Conservation (phyloP, 2,329 filamentous ascomycete species). For the Alternaria solani region DNA sequence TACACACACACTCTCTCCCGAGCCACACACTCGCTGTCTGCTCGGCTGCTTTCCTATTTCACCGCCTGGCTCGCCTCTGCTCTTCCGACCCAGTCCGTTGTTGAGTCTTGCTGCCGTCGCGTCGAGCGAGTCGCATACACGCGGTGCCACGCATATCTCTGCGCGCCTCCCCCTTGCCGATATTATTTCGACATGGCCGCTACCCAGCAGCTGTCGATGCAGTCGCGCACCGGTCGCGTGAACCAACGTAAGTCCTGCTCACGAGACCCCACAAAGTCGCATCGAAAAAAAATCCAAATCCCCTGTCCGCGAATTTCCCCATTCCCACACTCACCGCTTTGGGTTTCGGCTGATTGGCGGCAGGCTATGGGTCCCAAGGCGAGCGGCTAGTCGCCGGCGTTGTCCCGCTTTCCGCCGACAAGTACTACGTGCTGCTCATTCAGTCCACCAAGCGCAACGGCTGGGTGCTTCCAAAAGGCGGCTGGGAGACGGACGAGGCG, state of each 20-base stretch:
- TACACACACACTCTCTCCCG: background rate
- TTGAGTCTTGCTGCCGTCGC: constrained; percentile 11
- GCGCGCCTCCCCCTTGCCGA: no score
- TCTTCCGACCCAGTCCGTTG: constrained; percentile 24
- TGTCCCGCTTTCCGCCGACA: constrained; percentile 86
- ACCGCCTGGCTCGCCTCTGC: constrained; percentile 33
- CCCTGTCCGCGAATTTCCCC: constrained; percentile 14
- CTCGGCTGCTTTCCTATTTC: constrained; percentile 38
- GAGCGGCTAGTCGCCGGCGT: constrained; percentile 95
- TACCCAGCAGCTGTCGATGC: constrained; percentile 56
- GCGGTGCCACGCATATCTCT: constrained; percentile 7
- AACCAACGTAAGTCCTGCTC: constrained; percentile 76
- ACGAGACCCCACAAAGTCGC: constrained; percentile 22
- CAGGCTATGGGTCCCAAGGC: constrained; percentile 91
- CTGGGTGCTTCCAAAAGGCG: constrained; percentile 97
- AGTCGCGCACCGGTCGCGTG: constrained; percentile 77
- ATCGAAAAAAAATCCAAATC: constrained; percentile 8
- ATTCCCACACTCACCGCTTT: constrained; percentile 9
- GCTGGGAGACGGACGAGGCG: constrained; percentile 94
- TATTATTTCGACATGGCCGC: constrained; percentile 52
- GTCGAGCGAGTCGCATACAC: constrained; percentile 24
- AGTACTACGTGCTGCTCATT: constrained; percentile 88
- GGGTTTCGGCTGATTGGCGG: constrained; percentile 21
- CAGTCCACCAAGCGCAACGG: constrained; percentile 89
- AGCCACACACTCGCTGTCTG: constrained; percentile 25